phyloP scores from a whole-genome alignment of 2,329 filamentous ascomycete species.

The Clarireedia paspali region DNA sequence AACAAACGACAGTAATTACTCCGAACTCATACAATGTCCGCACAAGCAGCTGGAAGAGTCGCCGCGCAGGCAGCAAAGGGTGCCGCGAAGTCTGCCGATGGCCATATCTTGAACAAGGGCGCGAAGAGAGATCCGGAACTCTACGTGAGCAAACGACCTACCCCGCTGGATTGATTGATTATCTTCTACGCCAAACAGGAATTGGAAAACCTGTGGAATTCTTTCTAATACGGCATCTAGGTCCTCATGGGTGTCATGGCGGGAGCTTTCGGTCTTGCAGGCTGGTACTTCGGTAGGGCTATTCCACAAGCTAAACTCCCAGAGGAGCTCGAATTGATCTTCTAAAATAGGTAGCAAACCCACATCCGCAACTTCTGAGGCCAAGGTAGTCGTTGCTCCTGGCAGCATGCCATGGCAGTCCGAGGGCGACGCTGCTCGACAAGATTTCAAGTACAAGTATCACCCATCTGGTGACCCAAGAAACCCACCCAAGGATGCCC shows the following conservation, averaged over 20 bases:
- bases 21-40: constrained; percentile 23
- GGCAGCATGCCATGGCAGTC: constrained; percentile 87
- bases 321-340: constrained; percentile 17
- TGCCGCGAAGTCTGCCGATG: constrained; percentile 38
- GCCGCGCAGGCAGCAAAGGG: constrained; percentile 30
- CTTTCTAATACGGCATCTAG: constrained; percentile 37
- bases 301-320: background rate
- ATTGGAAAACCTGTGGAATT: background rate
- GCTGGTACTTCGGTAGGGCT: constrained; percentile 72
- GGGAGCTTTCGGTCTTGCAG: constrained; percentile 77
- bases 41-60: constrained; percentile 25
- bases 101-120: constrained; percentile 46
- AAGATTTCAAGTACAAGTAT: constrained; percentile 56
- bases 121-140: constrained; percentile 67
- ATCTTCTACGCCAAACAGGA: background rate
- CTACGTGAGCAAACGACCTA: constrained; percentile 46
- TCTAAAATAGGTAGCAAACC: constrained; percentile 63
- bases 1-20: constrained; percentile 8
- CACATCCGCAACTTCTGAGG: constrained; percentile 77
- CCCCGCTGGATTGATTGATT: constrained; percentile 18
- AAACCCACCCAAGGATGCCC: constrained; percentile 75
- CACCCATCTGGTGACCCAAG: constrained; percentile 66
- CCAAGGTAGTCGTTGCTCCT: constrained; percentile 63
- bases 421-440: constrained; percentile 52
- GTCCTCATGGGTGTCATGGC: constrained; percentile 89